Base-by-base conservation (phyloP, 2,329 filamentous ascomycete species). In the Fusarium robinianum region DNA sequence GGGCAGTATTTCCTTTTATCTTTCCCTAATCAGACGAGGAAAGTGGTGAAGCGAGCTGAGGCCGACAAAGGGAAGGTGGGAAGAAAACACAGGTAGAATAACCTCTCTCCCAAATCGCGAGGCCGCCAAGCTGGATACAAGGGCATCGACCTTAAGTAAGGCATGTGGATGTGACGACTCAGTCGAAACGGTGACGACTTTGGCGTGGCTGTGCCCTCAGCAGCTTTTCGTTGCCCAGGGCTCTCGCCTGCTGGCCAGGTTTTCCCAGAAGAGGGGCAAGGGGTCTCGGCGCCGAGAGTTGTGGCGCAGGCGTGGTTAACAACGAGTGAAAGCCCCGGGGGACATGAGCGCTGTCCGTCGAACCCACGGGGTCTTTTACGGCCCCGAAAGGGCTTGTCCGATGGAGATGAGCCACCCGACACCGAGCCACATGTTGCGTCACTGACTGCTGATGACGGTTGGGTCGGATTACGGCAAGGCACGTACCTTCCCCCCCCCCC, bases 141-240 rank as follows among this genome's bases (percentile, higher is more conserved):
- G 46, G 57, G 51, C 46, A 59, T 53, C 52, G 56, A 57, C 47
- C 46, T 55, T 55, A 51, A 56, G 53, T 51, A 55, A 57, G 49
- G 44, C 50, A 49, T 46, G 36, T 29, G 24, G 21, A 32, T 30
- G 31, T 37, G 45, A 46, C 32, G 46, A 53, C 42, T 53, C 26
- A 35, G 42, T 52, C 25, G 12, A 27, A 38, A 44, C 52, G 58
- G 65, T 67, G 64, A 67, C 64, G 64, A 67, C 58, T 59, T 62
- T 57, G 53, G 37, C 48, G 57, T 60, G 57, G 57, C 57, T 60
- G 57, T 58, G 57, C 51, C 29, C 41, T 22, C 32, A 29, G 32
- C 25, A 35, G 25, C 37, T n/a, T 53, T 51, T 55, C 53, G 45
- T 44, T 56, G 45, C 49, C 53, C 49, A 53, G 52, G 23, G 10